These are phyloP conservation scores for Trichoderma breve DNA, from an alignment of 2,329 filamentous ascomycete species.

Conservation along the genomic window DNA sequence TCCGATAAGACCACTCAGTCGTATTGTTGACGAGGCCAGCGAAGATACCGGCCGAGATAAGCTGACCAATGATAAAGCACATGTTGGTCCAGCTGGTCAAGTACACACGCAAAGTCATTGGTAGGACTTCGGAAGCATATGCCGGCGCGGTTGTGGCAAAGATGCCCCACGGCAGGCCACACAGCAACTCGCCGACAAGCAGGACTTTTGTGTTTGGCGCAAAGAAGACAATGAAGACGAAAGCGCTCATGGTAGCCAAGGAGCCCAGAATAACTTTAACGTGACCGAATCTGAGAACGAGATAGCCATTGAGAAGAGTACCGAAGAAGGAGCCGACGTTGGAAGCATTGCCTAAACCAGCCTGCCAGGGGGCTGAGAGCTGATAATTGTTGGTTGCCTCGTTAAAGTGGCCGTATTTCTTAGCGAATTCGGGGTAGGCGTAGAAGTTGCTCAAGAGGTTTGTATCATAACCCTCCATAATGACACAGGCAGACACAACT, in stretches of 20 bases:
- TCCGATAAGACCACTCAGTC: conserved; percentile 45
- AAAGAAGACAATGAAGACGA: conserved; percentile 50
- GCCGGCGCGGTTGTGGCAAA: conserved; percentile 45
- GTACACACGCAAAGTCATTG: conserved; percentile 41
- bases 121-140: conserved; percentile 46
- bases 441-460: conserved; percentile 39
- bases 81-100: conserved; percentile 48
- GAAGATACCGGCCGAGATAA: conserved; percentile 39
- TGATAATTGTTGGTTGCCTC: conserved; percentile 30
- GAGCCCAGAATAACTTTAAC: conserved; percentile 29
- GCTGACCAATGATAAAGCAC: conserved; percentile 47
- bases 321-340: conserved; percentile 50
- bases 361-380: conserved; percentile 50
- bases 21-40: conserved; percentile 29
- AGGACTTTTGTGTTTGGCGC: conserved; percentile 38
- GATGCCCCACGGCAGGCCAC: conserved; percentile 46
- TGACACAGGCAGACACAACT: conserved; percentile 37
- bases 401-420: conserved; percentile 17
- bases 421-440: conserved; percentile 30
- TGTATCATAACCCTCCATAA: conserved; percentile 46
- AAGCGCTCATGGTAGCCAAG: conserved; percentile 32
- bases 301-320: conserved; percentile 44
- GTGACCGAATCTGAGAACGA: conserved; percentile 43
- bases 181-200: conserved; percentile 44
- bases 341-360: conserved; percentile 44